phyloP scores from a whole-genome alignment of 257 asterid genomes.

The Plectranthus barbatus region DNA sequence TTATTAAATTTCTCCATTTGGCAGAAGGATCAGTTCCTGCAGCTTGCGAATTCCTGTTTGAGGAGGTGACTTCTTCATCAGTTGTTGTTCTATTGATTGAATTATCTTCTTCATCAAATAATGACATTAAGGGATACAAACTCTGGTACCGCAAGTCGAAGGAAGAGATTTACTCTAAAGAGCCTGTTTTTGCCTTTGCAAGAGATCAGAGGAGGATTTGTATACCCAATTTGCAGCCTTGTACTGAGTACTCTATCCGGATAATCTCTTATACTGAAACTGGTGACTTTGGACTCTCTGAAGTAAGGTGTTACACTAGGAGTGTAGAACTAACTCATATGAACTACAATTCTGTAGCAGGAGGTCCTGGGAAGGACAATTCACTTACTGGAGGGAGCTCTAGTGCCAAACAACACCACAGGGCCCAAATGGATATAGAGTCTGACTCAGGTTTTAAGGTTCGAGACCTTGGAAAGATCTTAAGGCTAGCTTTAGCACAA shows the following conservation, averaged over 20 bases:
- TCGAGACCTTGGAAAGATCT: conserved; percentile 83
- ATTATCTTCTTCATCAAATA: conserved; percentile 37
- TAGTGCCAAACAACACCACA: conserved; percentile 36
- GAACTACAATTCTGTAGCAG: conserved; percentile 25
- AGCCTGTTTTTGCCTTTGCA: conserved; percentile 71
- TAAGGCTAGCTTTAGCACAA: conserved; percentile 71
- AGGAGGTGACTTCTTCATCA: conserved; percentile 77
- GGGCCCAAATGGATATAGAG: conserved; percentile 38
- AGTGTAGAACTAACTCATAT: conserved; percentile 62
- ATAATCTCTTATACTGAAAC: conserved; percentile 57
- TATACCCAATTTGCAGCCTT: conserved; percentile 80
- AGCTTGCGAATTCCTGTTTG: conserved; percentile 89
- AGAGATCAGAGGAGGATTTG: conserved; percentile 72
- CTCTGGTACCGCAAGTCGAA: conserved; percentile 81
- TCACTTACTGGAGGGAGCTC: conserved; percentile 43
- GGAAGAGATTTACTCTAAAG: conserved; percentile 62
- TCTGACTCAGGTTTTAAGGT: conserved; percentile 90
- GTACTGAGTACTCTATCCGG: conserved; percentile 81
- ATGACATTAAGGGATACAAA: conserved; percentile 74
- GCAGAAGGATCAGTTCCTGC: conserved; percentile 89
- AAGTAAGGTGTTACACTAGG: conserved; percentile 76
- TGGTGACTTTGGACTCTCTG: conserved; percentile 81
- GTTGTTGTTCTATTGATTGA: conserved; percentile 67
- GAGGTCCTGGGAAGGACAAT: conserved; percentile 28
- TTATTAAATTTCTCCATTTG: conserved; percentile 10